These are phyloP conservation scores for Raffaelea arxii DNA, from an alignment of 2,329 filamentous ascomycete genomes.

Conservation along the genomic window DNA sequence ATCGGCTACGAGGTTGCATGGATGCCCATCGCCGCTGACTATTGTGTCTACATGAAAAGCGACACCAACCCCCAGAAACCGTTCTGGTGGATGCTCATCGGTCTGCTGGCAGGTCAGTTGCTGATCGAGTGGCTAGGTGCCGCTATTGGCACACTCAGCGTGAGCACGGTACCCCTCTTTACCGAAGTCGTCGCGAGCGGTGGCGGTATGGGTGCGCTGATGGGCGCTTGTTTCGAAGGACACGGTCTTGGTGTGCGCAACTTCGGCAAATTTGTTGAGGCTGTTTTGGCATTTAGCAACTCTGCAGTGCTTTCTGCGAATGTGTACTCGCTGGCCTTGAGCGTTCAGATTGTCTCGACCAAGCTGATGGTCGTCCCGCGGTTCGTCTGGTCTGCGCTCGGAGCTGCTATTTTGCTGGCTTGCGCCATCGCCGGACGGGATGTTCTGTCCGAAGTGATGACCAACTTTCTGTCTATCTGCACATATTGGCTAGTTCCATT, in stretches of 20 bases:
- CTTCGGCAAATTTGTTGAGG: conserved; percentile 10
- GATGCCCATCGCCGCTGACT: conserved; percentile 9
- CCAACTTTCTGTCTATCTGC: conserved; percentile 10
- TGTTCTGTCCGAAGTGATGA: conserved; percentile 9
- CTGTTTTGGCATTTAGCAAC: conserved; percentile 6
- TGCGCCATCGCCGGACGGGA: conserved; percentile 10
- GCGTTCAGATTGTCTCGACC: conserved; percentile 7
- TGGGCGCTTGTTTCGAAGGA: conserved; percentile 7
- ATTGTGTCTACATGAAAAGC: conserved; percentile 7
- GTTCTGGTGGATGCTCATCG: conserved; percentile 3
- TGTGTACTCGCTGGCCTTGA: conserved; percentile 12
- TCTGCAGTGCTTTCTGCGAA: conserved; percentile 7
- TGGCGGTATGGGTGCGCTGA: conserved; percentile 13
- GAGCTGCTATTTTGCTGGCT: conserved; percentile 5
- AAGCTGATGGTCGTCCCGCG: conserved; percentile 9
- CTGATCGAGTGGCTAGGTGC: conserved; percentile 12
- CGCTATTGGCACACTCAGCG: conserved; percentile 9
- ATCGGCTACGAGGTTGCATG: conserved; percentile 18
- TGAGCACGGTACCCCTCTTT: conserved; percentile 7
- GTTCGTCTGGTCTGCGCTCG: conserved; percentile 8
- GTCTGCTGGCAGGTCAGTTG: conserved; percentile 7
- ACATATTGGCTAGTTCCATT: conserved; percentile 11
- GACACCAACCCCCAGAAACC: not conserved
- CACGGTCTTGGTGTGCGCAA: conserved; percentile 7
- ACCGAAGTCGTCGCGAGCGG: conserved; percentile 6